These are phyloP conservation scores for Leucosporidium yakuticum DNA, from an alignment of 768 basidiomycete genomes.

Conservation along the genomic window DNA sequence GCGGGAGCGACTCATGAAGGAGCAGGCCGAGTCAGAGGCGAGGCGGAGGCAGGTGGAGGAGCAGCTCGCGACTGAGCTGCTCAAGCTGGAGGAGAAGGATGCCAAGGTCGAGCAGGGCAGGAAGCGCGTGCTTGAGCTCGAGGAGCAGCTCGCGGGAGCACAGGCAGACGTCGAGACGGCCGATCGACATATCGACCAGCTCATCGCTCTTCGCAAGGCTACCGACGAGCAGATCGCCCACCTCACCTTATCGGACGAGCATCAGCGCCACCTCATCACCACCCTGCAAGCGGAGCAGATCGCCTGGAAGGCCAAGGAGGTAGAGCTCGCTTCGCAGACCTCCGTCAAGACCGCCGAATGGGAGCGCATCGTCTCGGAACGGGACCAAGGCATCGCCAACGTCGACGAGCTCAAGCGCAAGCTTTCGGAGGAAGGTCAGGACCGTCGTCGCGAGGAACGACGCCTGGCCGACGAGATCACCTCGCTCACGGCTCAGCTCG, in stretches of 20 bases:
- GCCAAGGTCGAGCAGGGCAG: conserved; percentile 73
- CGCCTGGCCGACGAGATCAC: conserved; percentile 7
- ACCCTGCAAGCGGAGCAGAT: conserved; percentile 71
- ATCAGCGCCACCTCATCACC: conserved; percentile 79
- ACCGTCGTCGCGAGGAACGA: conserved; percentile 21
- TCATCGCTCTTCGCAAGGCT: conserved; percentile 42
- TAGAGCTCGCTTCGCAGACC: conserved; percentile 57
- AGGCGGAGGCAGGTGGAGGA: conserved; percentile 78
- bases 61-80: conserved; percentile 73
- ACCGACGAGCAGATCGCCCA: conserved; percentile 29
- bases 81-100: conserved; percentile 75
- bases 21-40: conserved; percentile 74
- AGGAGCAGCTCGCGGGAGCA: conserved; percentile 72
- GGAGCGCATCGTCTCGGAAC: conserved; percentile 48
- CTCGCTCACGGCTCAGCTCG: conserved; percentile 4
- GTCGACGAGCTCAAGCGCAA: conserved; percentile 11
- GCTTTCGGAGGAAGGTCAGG: conserved; percentile 16
- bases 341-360: conserved; percentile 57
- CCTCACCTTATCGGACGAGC: conserved; percentile 61
- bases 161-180: conserved; percentile 71
- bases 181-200: conserved; percentile 76
- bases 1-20: conserved; percentile 64
- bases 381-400: not conserved
- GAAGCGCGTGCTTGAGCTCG: conserved; percentile 72
- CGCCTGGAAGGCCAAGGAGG: conserved; percentile 60